phyloP scores from a whole-genome alignment of 495 filamentous ascomycete species.

The Aeminium ludgeri region DNA sequence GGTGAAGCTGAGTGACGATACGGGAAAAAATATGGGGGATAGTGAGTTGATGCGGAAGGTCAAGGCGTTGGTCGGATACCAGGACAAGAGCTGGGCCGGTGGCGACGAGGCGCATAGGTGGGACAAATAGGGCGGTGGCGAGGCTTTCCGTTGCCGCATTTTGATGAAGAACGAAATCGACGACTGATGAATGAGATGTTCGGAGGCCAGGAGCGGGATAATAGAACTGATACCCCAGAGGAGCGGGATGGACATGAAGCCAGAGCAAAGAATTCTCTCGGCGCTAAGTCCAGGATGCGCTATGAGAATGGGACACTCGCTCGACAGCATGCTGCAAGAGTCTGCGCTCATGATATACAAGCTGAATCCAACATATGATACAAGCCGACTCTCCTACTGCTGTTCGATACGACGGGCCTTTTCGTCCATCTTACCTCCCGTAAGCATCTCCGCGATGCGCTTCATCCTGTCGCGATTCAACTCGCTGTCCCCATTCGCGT shows the following conservation, averaged over 20 bases:
- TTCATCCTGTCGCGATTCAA: slow-evolving; percentile 40
- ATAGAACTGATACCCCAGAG: too few species aligned
- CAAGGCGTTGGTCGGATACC: slow-evolving; percentile 69
- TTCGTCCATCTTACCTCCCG: slow-evolving; percentile 45
- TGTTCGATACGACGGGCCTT: too few species aligned
- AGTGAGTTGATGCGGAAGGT: slow-evolving; percentile 59
- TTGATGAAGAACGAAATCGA: background rate
- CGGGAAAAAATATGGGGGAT: slow-evolving; percentile 91
- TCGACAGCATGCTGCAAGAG: too few species aligned
- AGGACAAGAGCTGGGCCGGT: slow-evolving; percentile 63
- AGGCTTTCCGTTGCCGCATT: too few species aligned
- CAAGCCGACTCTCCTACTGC: too few species aligned
- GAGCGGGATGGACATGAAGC: background rate
- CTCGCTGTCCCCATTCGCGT: slow-evolving; percentile 22
- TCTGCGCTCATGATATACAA: too few species aligned
- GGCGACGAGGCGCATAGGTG: slow-evolving; percentile 76
- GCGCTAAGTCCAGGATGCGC: too few species aligned
- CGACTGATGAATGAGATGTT: background rate
- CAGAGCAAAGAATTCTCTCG: too few species aligned
- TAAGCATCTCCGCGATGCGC: slow-evolving; percentile 50
- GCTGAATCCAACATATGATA: too few species aligned
- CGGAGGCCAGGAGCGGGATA: background rate
- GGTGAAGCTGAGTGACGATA: slow-evolving; percentile 92
- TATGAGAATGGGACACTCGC: background rate
- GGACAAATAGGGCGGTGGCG: slow-evolving; percentile 25